Evolutionary conservation across 2,329 filamentous ascomycete genomes (phyloP).

Genomic region (Claviceps arundinis): DNA sequence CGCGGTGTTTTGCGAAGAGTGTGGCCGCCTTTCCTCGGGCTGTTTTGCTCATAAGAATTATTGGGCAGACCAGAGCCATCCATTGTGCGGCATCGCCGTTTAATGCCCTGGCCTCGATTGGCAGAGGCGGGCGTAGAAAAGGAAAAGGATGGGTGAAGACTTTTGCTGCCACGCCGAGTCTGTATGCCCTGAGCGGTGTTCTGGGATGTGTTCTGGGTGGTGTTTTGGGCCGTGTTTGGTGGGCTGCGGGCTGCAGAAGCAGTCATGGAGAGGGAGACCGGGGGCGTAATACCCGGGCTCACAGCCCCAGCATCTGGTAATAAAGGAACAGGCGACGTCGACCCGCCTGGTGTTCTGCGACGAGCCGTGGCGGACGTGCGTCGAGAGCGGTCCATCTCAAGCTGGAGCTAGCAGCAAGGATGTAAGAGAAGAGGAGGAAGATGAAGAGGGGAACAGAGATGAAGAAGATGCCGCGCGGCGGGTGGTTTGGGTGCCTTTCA

Average conservation of each 20-base stretch:
- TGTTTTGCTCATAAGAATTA: constrained; percentile 33
- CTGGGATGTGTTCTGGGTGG: not conserved
- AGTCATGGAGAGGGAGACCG: constrained; percentile 6
- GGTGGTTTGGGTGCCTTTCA: not conserved
- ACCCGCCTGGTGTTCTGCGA: constrained; percentile 19
- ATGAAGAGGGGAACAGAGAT: constrained; percentile 1
- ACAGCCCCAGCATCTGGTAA: constrained; percentile 17
- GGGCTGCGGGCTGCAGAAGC: constrained; percentile 16
- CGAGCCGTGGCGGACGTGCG: constrained; percentile 19
- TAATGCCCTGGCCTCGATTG: constrained; percentile 17
- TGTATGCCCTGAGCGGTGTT: not conserved
- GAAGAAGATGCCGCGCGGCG: not conserved
- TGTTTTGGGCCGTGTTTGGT: constrained; percentile 16
- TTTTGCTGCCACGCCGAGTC: constrained; percentile 20
- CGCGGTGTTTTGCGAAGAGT: constrained; percentile 42
- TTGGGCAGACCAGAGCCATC: constrained; percentile 22
- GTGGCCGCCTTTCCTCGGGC: constrained; percentile 44
- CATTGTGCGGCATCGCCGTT: constrained; percentile 31
- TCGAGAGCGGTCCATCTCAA: constrained; percentile 25
- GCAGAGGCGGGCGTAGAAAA: constrained; percentile 20
- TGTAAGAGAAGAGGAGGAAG: not conserved
- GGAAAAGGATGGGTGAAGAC: constrained; percentile 22
- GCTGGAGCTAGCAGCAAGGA: constrained; percentile 14
- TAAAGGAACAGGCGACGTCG: constrained; percentile 18
- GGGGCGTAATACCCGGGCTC: not conserved